Conservation (phyloP, 306 rosid genomes). For the Casuarina glauca region DNA sequence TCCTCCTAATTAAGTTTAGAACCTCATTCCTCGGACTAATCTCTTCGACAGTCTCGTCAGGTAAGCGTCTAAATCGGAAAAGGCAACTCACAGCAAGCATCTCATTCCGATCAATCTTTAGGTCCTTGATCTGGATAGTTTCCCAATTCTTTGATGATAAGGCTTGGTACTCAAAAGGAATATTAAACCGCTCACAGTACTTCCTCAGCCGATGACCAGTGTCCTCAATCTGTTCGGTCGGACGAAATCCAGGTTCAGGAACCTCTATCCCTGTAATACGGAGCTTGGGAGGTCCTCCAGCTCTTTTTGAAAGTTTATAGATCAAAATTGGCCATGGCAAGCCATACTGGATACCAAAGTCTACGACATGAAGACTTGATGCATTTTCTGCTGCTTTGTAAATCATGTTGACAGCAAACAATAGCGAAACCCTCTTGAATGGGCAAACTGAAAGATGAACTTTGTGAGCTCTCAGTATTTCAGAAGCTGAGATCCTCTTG, state of each 20-base stretch:
- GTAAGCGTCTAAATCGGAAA: not conserved
- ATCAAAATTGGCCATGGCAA: conserved; percentile 77
- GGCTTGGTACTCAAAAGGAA: conserved; percentile 67
- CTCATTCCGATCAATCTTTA: not conserved
- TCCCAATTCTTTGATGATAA: not conserved
- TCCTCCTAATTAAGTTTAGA: not conserved
- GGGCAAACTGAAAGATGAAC: conserved; percentile 48
- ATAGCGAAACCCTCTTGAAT: conserved; percentile 51
- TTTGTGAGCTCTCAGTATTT: conserved; percentile 55
- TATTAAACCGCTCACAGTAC: conserved; percentile 45
- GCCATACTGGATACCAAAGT: conserved; percentile 73
- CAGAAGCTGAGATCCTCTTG: conserved; percentile 39
- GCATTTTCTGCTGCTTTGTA: conserved; percentile 37
- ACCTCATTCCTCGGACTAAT: not conserved
- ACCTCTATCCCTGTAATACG: conserved; percentile 72
- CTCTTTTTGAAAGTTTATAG: conserved; percentile 43
- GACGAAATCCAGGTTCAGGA: conserved; percentile 81
- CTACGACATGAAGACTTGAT: conserved; percentile 57
- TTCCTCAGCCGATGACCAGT: conserved; percentile 68
- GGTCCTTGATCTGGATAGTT: conserved; percentile 2
- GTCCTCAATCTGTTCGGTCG: conserved; percentile 63
- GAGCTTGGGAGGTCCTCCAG: conserved; percentile 46
- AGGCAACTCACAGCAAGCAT: not conserved
- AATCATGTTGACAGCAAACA: conserved; percentile 41
- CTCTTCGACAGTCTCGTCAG: not conserved